phyloP scores from a whole-genome alignment of 2,329 filamentous ascomycete species.

The Exophiala dermatitidis region DNA sequence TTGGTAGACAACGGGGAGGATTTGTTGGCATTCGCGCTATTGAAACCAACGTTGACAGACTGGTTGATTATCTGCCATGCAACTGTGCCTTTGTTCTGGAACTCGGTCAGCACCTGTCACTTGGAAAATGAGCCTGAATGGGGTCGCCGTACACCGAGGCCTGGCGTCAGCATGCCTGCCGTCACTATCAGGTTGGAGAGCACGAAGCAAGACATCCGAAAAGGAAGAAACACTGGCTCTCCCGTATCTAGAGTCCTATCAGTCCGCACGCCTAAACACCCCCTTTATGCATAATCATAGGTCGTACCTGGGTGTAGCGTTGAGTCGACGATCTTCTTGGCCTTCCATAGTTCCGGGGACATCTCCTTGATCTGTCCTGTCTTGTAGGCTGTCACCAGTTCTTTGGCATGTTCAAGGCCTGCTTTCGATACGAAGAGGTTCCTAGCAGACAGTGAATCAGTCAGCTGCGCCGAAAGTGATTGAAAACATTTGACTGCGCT shows the following conservation, averaged over 20 bases:
- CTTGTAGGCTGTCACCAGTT: slow-evolving; percentile 77
- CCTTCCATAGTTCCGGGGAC: slow-evolving; percentile 85
- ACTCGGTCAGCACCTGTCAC: slow-evolving; percentile 30
- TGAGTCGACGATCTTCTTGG: slow-evolving; percentile 95
- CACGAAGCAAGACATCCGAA: slow-evolving; percentile 95
- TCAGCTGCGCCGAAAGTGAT: background rate
- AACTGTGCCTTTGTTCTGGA: slow-evolving; percentile 67
- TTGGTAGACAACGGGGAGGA: slow-evolving; percentile 76
- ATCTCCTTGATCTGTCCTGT: slow-evolving; percentile 69
- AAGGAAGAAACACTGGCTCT: slow-evolving; percentile 82
- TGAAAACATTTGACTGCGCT: slow-evolving; percentile 1
- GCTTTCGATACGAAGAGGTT: slow-evolving; percentile 73
- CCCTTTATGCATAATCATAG: background rate
- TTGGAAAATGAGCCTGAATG: background rate
- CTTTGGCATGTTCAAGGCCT: slow-evolving; percentile 80
- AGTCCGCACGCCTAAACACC: background rate
- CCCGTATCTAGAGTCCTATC: slow-evolving; percentile 64
- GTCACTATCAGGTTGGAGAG: slow-evolving; percentile 91
- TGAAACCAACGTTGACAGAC: slow-evolving; percentile 96
- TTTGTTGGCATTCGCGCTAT: slow-evolving; percentile 94
- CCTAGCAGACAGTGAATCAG: slow-evolving; percentile 43
- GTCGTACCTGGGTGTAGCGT: slow-evolving; percentile 80
- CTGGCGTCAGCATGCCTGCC: slow-evolving; percentile 88
- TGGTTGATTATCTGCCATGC: slow-evolving; percentile 96
- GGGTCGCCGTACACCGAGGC: slow-evolving; percentile 11